Base-by-base conservation (phyloP, 306 rosid species). In the Gastrolobium villosum region DNA sequence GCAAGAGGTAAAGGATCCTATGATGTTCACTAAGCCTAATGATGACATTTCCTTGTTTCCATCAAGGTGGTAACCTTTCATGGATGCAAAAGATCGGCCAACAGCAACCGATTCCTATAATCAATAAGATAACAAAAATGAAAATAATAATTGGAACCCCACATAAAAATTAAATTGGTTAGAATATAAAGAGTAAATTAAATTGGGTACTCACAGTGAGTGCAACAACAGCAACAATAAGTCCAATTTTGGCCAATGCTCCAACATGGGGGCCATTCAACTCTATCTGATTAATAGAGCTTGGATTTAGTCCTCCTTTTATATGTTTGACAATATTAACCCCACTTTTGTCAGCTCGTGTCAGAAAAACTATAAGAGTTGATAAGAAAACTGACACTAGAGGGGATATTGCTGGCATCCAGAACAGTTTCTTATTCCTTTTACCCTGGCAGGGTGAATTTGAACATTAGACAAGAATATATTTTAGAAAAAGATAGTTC, bases 1-100 rank as follows among this genome's bases (percentile, higher is more conserved):
- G 83, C 93, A 90, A 20, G 97, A 92, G 63, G 93, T 85, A 36
- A 87, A 82, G 56, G 86, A 88, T 15, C 95, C 97, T 20, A 20
- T 20, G 26, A 20, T 20, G 26, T 20, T 20, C 26, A 20, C 26
- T 0, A 20, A 83, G 10, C 96, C 93, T 68, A 89, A 72, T 1
- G 93, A 85, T 10, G 87, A 46, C 96, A 91, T 86, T 72, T 91
- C 93, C 75, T 82, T 91, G 89, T 89, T 91, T 13, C 93, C 96
- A 55, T 89, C 89, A 1, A 87, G 74, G 79, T 65, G 88, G 83
- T 91, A 91, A 13, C 88, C 90, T 70, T 81, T 84, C 34, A 91
- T 20, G 26, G 26, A 20, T 20, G 26, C 26, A 20, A 20, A 20
- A 20, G 26, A 20, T 20, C 26, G 26, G 1, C 96, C 90, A 32